These are phyloP conservation scores for Dryadomyces quercivorus DNA, from an alignment of 2,329 filamentous ascomycete genomes.

Conservation along the genomic window DNA sequence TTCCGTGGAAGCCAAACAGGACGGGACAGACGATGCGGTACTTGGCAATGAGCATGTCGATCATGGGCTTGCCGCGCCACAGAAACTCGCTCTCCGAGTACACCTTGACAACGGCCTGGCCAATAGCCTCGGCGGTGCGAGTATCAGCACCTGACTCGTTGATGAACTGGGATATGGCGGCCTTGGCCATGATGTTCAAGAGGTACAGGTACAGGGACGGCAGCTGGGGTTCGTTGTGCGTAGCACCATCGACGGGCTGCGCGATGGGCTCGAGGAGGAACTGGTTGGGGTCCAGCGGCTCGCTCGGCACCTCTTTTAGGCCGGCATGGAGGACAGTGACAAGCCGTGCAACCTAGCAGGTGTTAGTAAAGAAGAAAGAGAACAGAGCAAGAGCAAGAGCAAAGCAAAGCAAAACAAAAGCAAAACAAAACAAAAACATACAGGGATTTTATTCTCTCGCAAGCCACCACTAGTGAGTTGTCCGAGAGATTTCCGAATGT, in stretches of 20 bases:
- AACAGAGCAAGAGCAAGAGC: no score
- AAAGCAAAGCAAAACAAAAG: neutral
- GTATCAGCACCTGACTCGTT: slow-evolving; percentile 47
- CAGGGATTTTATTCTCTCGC: slow-evolving; percentile 29
- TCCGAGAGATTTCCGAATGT: slow-evolving; percentile 60
- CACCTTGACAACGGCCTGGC: slow-evolving; percentile 54
- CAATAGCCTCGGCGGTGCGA: slow-evolving; percentile 57
- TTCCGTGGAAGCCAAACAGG: slow-evolving; percentile 71
- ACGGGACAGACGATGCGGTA: slow-evolving; percentile 70
- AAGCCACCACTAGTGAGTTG: slow-evolving; percentile 50
- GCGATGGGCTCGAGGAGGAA: slow-evolving; percentile 31
- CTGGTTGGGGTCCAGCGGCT: slow-evolving; percentile 36
- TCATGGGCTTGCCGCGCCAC: slow-evolving; percentile 53
- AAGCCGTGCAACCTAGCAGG: slow-evolving; percentile 33
- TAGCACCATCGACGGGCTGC: slow-evolving; percentile 26
- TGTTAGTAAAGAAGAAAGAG: neutral
- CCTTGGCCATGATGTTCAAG: slow-evolving; percentile 59
- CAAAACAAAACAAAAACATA: slow-evolving; percentile 19
- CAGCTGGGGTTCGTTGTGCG: slow-evolving; percentile 31
- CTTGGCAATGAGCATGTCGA: slow-evolving; percentile 73
- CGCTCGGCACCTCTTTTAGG: slow-evolving; percentile 33
- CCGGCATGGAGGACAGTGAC: slow-evolving; percentile 37
- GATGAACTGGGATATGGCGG: slow-evolving; percentile 51
- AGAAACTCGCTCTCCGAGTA: slow-evolving; percentile 53
- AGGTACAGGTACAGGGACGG: slow-evolving; percentile 58